A percentile compares a stretch with the other conserved stretches of the same genome.
phyloP scores from a whole-genome alignment of 768 basidiomycete species.

The Russula ochroleuca region DNA sequence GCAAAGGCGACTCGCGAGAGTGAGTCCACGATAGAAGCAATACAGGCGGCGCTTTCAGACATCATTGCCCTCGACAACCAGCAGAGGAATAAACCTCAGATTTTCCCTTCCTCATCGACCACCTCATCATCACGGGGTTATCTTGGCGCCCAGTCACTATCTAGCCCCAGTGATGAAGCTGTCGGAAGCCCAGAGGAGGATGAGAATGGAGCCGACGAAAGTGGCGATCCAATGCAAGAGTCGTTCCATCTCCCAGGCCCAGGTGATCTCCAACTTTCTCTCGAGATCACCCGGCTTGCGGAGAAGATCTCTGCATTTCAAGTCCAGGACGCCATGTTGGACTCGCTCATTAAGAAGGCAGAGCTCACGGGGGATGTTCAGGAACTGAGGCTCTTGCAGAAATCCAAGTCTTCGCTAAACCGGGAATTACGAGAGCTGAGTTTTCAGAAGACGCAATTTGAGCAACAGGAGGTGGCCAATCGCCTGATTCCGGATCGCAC shows the following conservation, averaged over 20 bases:
- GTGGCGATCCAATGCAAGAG: constrained; percentile 40
- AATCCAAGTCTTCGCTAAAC: constrained; percentile 75
- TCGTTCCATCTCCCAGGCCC: constrained; percentile 78
- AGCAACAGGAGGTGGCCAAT: constrained; percentile 91
- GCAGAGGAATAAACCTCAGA: constrained; percentile 29
- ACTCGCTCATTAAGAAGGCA: constrained; percentile 88
- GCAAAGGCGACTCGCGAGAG: constrained; percentile 55
- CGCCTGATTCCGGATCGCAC: constrained; percentile 81
- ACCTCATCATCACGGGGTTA: constrained; percentile 5
- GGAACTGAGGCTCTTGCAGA: constrained; percentile 77
- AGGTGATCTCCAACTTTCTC: constrained; percentile 82
- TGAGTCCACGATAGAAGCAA: constrained; percentile 88
- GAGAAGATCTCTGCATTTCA: constrained; percentile 73
- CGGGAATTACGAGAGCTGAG: constrained; percentile 78
- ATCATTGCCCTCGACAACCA: constrained; percentile 85
- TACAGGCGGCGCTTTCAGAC: constrained; percentile 91
- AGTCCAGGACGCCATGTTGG: constrained; percentile 77
- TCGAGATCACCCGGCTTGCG: constrained; percentile 76
- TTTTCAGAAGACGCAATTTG: constrained; percentile 91
- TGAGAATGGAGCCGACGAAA: constrained; percentile 43
- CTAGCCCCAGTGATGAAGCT: constrained; percentile 32
- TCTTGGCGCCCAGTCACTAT: background rate
- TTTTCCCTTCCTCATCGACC: constrained; percentile 6
- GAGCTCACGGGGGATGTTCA: constrained; percentile 88
- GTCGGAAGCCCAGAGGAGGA: constrained; percentile 42